Evolutionary conservation across 2,329 filamentous ascomycete species (phyloP), one percentile per base, ranked within the genome.

Genomic region (Calonectria honghensis): DNA sequence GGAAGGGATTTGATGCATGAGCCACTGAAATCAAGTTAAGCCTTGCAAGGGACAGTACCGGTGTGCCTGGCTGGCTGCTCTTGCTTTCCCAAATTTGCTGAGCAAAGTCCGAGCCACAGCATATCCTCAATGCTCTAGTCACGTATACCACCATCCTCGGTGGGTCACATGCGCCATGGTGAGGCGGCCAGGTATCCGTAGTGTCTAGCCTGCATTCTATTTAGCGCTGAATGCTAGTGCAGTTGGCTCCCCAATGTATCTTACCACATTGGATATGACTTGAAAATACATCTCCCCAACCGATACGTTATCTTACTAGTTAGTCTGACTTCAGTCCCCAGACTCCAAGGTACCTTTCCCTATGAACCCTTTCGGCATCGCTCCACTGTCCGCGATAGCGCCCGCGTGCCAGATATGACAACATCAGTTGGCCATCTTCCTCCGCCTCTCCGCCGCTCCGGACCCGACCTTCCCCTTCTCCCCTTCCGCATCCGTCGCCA

Each of bases 321-420:
- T 75, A 75, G 70, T n/a, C 35, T 13, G 41, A 41, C 39, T 69
- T 48, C 57, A 10, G 31, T 66, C 57, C 41, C 73, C 69, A 64
- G 65, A 65, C 68, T 41, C 32, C 18, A 31, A 31, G 50, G 41
- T 72, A 74, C 73, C 39, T 59, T 45, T 27, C 32, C 50, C 50
- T 31, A 68, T 39, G 45, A 54, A 69, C 61, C 63, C 70, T 72
- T 75, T 73, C 59, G 69, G 59, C 72, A 73, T 24, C 73, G 72
- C 77, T 74, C 78, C 64, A 73, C 79, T 68, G 73, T 32, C 68
- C 48, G 57, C 73, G 78, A 79, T 77, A 81, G 73, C 72, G 75
- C 70, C 76, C 77, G 77, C 77, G 78, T 81, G 79, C 77, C 72
- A 61, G 77, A 73, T 76, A 78, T 77, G 75, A 81, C 79, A 79